Evolutionary conservation across 306 rosid genomes (phyloP).

Genomic region (Quercus engelmannii): DNA sequence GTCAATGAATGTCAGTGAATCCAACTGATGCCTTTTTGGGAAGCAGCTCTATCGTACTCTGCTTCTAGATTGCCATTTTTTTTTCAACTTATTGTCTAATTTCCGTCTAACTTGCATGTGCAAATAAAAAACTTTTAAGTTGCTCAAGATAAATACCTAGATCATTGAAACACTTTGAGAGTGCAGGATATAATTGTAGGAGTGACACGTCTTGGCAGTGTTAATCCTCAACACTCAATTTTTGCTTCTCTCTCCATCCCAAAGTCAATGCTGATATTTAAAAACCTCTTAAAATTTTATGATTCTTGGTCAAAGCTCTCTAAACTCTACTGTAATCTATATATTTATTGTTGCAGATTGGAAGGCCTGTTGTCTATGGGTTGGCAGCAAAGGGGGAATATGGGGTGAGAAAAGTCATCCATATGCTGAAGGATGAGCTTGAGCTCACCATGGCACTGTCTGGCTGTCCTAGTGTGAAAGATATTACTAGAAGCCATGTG

Average conservation of each 20-base stretch:
- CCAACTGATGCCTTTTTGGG: neutral
- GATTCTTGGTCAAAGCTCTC: neutral
- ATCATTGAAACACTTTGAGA: neutral
- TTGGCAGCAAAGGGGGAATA: constrained; percentile 51
- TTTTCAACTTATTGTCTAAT: neutral
- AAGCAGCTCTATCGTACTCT: neutral
- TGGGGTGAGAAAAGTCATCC: constrained; percentile 47
- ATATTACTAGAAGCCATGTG: constrained; percentile 49
- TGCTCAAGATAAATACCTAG: neutral
- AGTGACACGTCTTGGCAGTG: too few relatives aligned
- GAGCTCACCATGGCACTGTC: constrained; percentile 56
- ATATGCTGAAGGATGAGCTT: constrained; percentile 55
- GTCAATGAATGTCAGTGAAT: neutral
- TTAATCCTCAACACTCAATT: too few relatives aligned
- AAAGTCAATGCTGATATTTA: neutral
- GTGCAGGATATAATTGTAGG: neutral
- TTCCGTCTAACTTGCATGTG: neutral
- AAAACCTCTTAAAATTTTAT: neutral
- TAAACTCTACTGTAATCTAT: neutral
- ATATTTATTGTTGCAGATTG: neutral
- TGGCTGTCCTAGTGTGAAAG: constrained; percentile 44
- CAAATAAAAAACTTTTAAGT: neutral
- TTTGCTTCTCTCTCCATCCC: too few relatives aligned
- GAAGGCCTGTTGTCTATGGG: constrained; percentile 26
- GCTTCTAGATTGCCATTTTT: neutral